Percentiles rank a stretch among this genome's conserved stretches.
Evolutionary conservation across 768 basidiomycete genomes (phyloP).

Genomic region (Paxillus ammoniavirescens): DNA sequence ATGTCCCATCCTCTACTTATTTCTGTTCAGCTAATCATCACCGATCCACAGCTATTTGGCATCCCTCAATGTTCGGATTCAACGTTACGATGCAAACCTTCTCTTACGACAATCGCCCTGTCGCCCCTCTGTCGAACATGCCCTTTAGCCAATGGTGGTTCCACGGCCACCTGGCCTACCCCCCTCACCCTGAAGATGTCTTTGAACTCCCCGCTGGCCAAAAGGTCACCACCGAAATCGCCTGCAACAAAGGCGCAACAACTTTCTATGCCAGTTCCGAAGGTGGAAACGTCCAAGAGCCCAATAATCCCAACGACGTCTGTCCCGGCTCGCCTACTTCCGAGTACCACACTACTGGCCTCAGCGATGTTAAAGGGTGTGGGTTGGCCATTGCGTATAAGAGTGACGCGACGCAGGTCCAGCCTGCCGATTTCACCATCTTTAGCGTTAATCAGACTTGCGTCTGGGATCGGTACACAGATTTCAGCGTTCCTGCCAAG

Average conservation of each 20-base stretch:
- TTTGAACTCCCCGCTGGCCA: conserved; percentile 62
- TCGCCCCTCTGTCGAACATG: conserved; percentile 35
- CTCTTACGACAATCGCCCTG: conserved; percentile 65
- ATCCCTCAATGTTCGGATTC: conserved; percentile 65
- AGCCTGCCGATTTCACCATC: conserved; percentile 68
- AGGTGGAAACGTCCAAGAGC: conserved; percentile 51
- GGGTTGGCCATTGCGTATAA: conserved; percentile 79
- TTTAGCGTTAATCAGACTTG: conserved; percentile 78
- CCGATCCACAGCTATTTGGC: conserved; percentile 42
- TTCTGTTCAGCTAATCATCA: not conserved
- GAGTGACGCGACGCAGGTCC: conserved; percentile 49
- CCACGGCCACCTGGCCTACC: conserved; percentile 56
- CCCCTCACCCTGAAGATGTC: conserved; percentile 55
- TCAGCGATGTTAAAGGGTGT: conserved; percentile 59
- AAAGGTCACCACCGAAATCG: conserved; percentile 51
- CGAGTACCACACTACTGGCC: conserved; percentile 55
- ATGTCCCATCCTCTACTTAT: not conserved
- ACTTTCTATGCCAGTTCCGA: conserved; percentile 51
- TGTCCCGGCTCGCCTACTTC: conserved; percentile 46
- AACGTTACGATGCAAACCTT: conserved; percentile 58
- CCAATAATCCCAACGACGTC: conserved; percentile 46
- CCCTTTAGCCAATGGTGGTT: conserved; percentile 56
- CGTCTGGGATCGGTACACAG: conserved; percentile 68
- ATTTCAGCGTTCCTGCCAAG: conserved; percentile 61
- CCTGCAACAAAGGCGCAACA: conserved; percentile 60